Base-by-base conservation (phyloP, 805 yeast genomes). In the Metschnikowia koreensis region DNA sequence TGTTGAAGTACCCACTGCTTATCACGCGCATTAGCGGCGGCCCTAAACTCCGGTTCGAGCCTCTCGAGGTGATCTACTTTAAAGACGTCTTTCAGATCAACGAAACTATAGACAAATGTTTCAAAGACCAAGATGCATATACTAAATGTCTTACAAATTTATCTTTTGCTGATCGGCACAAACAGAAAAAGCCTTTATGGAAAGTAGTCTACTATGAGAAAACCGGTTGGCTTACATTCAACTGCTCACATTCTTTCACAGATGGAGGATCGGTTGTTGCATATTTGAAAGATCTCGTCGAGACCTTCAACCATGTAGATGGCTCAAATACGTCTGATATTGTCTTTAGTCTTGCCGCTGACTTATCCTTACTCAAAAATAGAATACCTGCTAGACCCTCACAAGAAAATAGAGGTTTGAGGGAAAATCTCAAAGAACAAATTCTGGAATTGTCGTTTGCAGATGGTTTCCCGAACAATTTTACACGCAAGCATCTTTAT, bases 191-290 rank as follows among this genome's bases (percentile, higher is more conserved):
- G 9, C 44, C 52, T 13, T 36, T 49, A 31, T 49, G 52, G 52
- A 44, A 36, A 36, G 27, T 49, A n/a, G 48, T 45, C 11, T 49
- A 44, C 29, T 31, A 49, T 11, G n/a, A 29, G 11, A 42, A 49
- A 17, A 38, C 52, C 9, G 42, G 42, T 39, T 44, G 48, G 52
- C 48, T 49, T 37, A 38, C 52, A 22, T 45, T 49, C 38, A 22
- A 44, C 26, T 22, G 45, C 5, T 45, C 52, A 11, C 52, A 49
- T 13, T 38, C 41, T 3, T 49, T 40, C 42, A 49, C 52, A n/a
- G 52, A 49, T 13, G 52, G 52, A 4, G 52, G 52, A 7, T 49
- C 52, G n/a, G 40, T 49, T 17, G 48, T 49, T 38, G 52, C 52
- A 10, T 49, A 49, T 28, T 29, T 49, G 27, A 49, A 49, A 17